Evolutionary conservation across 129 eudicot genomes (phyloP), one percentile per base, ranked within the genome.

Genomic region (Pseudognaphalium luteoalbum): DNA sequence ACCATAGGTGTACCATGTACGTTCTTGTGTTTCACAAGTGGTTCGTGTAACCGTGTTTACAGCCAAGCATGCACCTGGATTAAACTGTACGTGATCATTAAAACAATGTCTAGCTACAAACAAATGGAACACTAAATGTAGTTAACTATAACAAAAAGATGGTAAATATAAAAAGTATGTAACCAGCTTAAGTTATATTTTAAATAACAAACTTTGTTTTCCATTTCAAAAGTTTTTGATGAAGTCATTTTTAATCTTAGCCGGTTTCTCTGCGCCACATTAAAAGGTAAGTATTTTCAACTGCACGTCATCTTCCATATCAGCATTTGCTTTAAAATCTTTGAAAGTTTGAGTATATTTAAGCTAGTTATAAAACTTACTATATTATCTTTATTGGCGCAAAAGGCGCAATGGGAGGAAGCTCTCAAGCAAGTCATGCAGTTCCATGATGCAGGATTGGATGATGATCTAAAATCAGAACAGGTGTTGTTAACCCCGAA

Each of bases 1-100:
- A 7, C 96, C 96, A 17, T 84, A 67, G 0, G 88, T 87, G 88
- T 84, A 89, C 90, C 89, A 87, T 30, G 83, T 82, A 22, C 92
- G 86, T 2, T 71, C 66, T 73, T 87, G 90, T 28, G 76, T 83
- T 16, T 61, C 66, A 29, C 96, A 89, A 19, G 81, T 65, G 34
- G 20, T 66, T 60, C 76, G 79, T 50, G 76, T 47, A 0, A 65
- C 63, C 34, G 81, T 86, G 16, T 73, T 70, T 11, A n/a, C 54
- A 25, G 72, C 74, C 75, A 90, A 72, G 64, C 96, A 90, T 30
- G 88, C 92, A 29, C 96, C 92, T 1, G 92, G 87, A 73, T 67
- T 77, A 67, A 82, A 78, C 96, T 89, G 62, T n/a, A 63, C 4
- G 56, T 60, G 60, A 41, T 60, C 5, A 16, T 34, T 16, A 77